Evolutionary conservation across 2,329 filamentous ascomycete genomes (phyloP), one percentile per base, ranked within the genome.

Genomic region (Drechslerella dactyloides): DNA sequence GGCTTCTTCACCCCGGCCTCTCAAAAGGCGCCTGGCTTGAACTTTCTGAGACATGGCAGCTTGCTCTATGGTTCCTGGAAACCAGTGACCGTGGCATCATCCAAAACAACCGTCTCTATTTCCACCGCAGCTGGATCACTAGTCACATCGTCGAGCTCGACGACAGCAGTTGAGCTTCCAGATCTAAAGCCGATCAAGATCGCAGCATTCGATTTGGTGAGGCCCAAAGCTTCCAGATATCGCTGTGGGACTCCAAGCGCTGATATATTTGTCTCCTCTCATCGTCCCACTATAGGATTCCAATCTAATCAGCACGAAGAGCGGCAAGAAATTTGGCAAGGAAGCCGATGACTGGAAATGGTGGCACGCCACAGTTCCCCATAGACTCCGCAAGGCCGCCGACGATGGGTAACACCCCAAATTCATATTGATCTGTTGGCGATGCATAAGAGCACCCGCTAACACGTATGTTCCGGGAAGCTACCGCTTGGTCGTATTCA

Each of bases 281-380:
- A 15, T 23, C 53, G 21, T 11, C 37, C 15, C 21, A n/a, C n/a
- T n/a, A n/a, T n/a, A 90, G 88, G 94, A 99, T 78, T 94, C 90
- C 6, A 99, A 94, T 0, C 81, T 99, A 35, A 91, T 99, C 73
- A 83, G 83, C 1, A 89, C 91, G 0, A 84, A 86, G 2, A 96
- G 92, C 0, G 92, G 92, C 6, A 94, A 91, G 80, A 89, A 85
- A 56, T 93, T 93, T 77, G 84, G 86, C 1, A 84, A 84, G 57
- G 85, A 87, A 74, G 85, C 87, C 0, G 82, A 83, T 2, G 93
- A 97, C 78, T 99, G 94, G 94, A 91, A 90, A 79, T 99, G 94
- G 94, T 97, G 92, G 91, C 82, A 96, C 78, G 76, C 80, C 13
- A 83, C 81, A 17, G 90, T 97, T 0, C 91, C 91, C 0, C 80